Percentiles rank a stretch among this genome's conserved stretches.
These are phyloP conservation scores for Flaveria ramosissima DNA, from an alignment of 129 eudicot species.

Conservation along the genomic window DNA sequence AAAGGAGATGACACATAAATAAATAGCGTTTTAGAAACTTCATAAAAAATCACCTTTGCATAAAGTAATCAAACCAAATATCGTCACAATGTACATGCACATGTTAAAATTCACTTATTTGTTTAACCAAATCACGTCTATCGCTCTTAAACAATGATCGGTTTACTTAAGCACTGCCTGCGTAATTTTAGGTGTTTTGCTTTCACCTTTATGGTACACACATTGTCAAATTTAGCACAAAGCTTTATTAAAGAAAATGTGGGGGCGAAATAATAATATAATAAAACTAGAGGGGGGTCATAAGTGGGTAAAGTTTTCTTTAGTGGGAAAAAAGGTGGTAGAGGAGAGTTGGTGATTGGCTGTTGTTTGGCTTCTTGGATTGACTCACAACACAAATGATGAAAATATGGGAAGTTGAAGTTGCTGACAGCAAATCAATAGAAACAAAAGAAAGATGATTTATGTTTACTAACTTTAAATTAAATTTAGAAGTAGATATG, in stretches of 20 bases:
- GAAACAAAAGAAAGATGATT: background rate
- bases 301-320: background rate
- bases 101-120: background rate
- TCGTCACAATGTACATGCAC: background rate
- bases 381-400: background rate
- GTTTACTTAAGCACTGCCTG: conserved; percentile 15
- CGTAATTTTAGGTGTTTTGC: background rate
- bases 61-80: conserved; percentile 18
- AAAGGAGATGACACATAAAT: background rate
- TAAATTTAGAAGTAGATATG: too few species aligned
- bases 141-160: background rate
- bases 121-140: background rate
- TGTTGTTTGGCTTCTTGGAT: conserved; percentile 9
- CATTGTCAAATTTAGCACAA: background rate
- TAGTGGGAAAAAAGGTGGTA: background rate
- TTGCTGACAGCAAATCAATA: background rate
- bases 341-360: background rate
- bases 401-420: background rate
- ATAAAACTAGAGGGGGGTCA: conserved; percentile 8
- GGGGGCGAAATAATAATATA: background rate
- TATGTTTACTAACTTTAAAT: too few species aligned
- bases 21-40: conserved; percentile 22
- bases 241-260: background rate
- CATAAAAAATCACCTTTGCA: background rate
- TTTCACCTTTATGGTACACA: background rate